These are phyloP conservation scores for Trichoderma koningii DNA, from an alignment of 2,329 filamentous ascomycete genomes.

Conservation along the genomic window DNA sequence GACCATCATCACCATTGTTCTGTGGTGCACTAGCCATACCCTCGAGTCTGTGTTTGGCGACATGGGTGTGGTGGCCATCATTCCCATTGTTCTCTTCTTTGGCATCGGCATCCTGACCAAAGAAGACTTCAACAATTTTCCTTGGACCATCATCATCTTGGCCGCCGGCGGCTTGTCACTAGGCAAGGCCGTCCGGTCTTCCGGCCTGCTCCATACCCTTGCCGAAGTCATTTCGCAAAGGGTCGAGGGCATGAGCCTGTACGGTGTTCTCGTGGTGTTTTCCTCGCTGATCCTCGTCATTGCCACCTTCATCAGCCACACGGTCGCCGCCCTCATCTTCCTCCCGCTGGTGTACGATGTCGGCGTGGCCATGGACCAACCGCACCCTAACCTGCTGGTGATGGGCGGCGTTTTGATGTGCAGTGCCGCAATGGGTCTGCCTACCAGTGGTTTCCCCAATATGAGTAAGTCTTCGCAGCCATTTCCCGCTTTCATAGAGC, in stretches of 20 bases:
- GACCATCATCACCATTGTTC: conserved; percentile 78
- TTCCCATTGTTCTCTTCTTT: conserved; percentile 94
- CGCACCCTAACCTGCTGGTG: conserved; percentile 90
- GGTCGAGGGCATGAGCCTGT: conserved; percentile 79
- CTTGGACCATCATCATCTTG: conserved; percentile 99
- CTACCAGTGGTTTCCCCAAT: conserved; percentile 95
- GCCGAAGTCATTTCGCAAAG: conserved; percentile 72
- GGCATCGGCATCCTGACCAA: conserved; percentile 95
- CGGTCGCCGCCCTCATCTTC: conserved; percentile 92
- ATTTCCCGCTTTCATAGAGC: not conserved
- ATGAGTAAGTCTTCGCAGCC: conserved; percentile 76
- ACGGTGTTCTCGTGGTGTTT: conserved; percentile 85
- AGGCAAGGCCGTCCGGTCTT: conserved; percentile 91
- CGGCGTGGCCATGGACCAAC: conserved; percentile 79
- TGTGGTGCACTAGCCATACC: conserved; percentile 93
- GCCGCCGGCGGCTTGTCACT: conserved; percentile 90
- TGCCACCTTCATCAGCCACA: conserved; percentile 97
- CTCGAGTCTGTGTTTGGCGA: conserved; percentile 88
- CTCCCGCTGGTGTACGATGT: conserved; percentile 87
- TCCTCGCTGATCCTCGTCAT: conserved; percentile 82
- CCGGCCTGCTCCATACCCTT: conserved; percentile 86
- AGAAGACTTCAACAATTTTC: conserved; percentile 99
- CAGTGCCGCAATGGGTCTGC: conserved; percentile 91
- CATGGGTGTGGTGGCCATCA: conserved; percentile 97
- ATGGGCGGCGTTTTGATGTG: conserved; percentile 97